Percentiles rank a stretch among this genome's conserved stretches.
These are phyloP conservation scores for Lasiosphaeriaceae sp. DNA, from an alignment of 495 filamentous ascomycete genomes.

Conservation along the genomic window DNA sequence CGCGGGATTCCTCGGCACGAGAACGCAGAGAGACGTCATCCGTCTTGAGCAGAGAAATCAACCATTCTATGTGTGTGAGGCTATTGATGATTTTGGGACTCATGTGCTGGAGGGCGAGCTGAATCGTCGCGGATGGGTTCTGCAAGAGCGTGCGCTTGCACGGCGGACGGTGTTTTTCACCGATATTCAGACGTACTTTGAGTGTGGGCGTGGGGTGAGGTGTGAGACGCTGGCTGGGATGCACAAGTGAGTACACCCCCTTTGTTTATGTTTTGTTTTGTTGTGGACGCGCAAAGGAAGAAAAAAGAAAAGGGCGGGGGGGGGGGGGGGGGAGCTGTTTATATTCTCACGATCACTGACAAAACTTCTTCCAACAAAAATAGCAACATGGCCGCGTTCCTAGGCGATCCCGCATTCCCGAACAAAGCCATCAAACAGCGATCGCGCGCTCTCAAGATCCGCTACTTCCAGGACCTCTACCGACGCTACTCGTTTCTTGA, in stretches of 20 bases:
- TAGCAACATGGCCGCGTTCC: constrained; percentile 28
- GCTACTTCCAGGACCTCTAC: constrained; percentile 26
- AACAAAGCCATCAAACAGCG: neutral
- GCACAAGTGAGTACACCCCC: constrained; percentile 27
- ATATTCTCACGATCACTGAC: too few relatives aligned
- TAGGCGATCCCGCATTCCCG: constrained; percentile 37
- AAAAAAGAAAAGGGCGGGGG: too few relatives aligned
- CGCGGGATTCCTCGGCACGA: constrained; percentile 24
- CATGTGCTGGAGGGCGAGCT: constrained; percentile 32
- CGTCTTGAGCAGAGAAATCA: neutral
- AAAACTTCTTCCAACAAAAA: constrained; percentile 15
- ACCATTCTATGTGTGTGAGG: constrained; percentile 20
- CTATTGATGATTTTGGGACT: constrained; percentile 29
- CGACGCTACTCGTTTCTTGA: constrained; percentile 25
- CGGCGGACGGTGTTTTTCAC: constrained; percentile 42
- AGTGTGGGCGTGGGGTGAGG: constrained; percentile 36
- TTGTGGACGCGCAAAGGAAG: too few relatives aligned
- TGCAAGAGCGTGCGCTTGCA: constrained; percentile 40
- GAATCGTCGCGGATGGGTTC: constrained; percentile 37
- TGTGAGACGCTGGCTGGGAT: constrained; percentile 33
- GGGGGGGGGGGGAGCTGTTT: too few relatives aligned
- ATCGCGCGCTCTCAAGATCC: constrained; percentile 15
- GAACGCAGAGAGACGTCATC: constrained; percentile 3
- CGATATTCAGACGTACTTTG: constrained; percentile 36
- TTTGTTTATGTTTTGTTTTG: neutral